A percentile compares a stretch with the other conserved stretches of the same genome.
phyloP scores from a whole-genome alignment of 2,329 filamentous ascomycete species.

The Curvularia sp. region DNA sequence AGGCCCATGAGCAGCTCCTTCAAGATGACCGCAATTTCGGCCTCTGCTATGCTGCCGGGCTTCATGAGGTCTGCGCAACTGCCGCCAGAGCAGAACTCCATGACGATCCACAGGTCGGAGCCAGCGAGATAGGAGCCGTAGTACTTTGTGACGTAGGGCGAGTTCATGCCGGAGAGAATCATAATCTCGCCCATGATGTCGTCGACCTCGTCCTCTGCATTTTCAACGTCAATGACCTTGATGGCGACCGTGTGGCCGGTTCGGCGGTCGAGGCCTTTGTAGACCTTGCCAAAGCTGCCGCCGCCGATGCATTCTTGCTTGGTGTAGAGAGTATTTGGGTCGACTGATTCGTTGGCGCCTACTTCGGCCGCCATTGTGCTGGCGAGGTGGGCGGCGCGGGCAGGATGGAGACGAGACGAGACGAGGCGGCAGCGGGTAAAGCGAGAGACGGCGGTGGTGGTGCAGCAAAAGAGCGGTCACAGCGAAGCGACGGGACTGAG shows the following conservation, averaged over 20 bases:
- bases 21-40: slow-evolving; percentile 96
- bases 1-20: slow-evolving; percentile 87
- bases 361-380: slow-evolving; percentile 38
- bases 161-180: slow-evolving; percentile 94
- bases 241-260: slow-evolving; percentile 95
- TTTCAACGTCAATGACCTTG: slow-evolving; percentile 98
- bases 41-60: slow-evolving; percentile 86
- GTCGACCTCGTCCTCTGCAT: slow-evolving; percentile 98
- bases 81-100: slow-evolving; percentile 98
- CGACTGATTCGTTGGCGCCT: slow-evolving; percentile 63
- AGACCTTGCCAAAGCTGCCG: slow-evolving; percentile 97
- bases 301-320: slow-evolving; percentile 79
- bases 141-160: slow-evolving; percentile 96
- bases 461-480: slow-evolving; percentile 14
- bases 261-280: slow-evolving; percentile 95
- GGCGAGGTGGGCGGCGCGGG: background rate
- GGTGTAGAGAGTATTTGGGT: slow-evolving; percentile 90
- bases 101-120: slow-evolving; percentile 97
- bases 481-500: slow-evolving; percentile 11
- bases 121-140: slow-evolving; percentile 96
- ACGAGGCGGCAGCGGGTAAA: slow-evolving; percentile 2
- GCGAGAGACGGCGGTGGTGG: slow-evolving; percentile 1
- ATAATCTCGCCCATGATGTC: slow-evolving; percentile 99
- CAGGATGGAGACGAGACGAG: background rate
- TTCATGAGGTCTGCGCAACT: slow-evolving; percentile 97